Percentiles rank a stretch among this genome's conserved stretches.
Conservation (phyloP, 2,329 filamentous ascomycete species). For the Colletotrichum sublineola region DNA sequence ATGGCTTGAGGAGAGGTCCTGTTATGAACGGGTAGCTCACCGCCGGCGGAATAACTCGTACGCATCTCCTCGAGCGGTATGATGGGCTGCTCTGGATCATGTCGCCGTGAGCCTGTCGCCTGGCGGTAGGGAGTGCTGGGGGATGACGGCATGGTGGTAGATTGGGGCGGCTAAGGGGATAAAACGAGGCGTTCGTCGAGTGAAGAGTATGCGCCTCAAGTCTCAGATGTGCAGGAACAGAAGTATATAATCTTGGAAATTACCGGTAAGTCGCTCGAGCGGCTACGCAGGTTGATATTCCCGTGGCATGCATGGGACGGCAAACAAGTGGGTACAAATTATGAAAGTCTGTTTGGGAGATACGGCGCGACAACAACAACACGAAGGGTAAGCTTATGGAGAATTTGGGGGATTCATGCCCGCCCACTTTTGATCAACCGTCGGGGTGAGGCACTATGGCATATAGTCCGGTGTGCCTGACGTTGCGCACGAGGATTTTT, state of each 20-base stretch:
- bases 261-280: background rate
- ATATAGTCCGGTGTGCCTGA: background rate
- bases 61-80: constrained; percentile 20
- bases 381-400: constrained; percentile 2
- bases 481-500: constrained; percentile 17
- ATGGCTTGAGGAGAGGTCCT: background rate
- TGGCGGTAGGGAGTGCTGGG: constrained; percentile 28
- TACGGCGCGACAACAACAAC: background rate
- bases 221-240: too few relatives aligned
- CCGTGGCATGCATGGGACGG: background rate
- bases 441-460: too few relatives aligned
- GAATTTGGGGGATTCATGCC: background rate
- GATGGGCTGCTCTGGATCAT: constrained; percentile 17
- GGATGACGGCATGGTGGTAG: constrained; percentile 22
- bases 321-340: background rate
- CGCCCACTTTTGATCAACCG: constrained; percentile 3
- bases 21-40: constrained; percentile 21
- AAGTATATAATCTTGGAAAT: background rate
- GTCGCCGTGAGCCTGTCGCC: constrained; percentile 3
- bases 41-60: background rate
- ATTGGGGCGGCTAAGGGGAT: background rate
- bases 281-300: constrained; percentile 5
- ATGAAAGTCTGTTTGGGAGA: too few relatives aligned
- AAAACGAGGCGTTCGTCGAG: background rate
- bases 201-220: background rate